phyloP scores from a whole-genome alignment of 345 rosid genomes.

The Gossypium australe region DNA sequence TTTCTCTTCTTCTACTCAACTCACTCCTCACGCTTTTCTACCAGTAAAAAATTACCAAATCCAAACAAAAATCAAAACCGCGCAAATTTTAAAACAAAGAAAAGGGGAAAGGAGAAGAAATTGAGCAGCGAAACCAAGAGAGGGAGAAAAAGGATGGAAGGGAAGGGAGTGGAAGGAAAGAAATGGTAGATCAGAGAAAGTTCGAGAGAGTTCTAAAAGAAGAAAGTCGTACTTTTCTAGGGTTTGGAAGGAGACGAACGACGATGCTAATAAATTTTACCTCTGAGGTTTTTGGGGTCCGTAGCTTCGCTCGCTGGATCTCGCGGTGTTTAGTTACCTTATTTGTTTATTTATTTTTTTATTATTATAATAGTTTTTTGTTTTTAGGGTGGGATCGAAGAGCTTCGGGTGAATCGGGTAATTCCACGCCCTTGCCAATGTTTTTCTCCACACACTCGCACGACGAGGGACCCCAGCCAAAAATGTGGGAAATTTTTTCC shows the following conservation, averaged over 20 bases:
- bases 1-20: neutral
- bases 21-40: neutral
- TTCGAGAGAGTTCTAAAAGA: conserved; percentile 10
- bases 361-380: neutral
- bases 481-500: too few species aligned
- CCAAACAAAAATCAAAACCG: neutral
- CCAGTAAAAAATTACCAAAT: neutral
- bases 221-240: neutral
- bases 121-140: neutral
- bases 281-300: neutral
- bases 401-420: too few species aligned
- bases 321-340: neutral
- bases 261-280: neutral
- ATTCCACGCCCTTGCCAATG: too few species aligned
- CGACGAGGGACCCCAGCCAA: too few species aligned
- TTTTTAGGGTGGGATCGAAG: neutral
- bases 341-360: neutral
- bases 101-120: neutral
- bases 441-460: too few species aligned
- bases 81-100: neutral
- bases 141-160: neutral
- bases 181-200: conserved; percentile 5
- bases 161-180: neutral
- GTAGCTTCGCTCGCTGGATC: neutral
- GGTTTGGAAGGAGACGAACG: conserved; percentile 7